Evolutionary conservation across 768 basidiomycete species (phyloP).

Genomic region (Serpula lacrymans): DNA sequence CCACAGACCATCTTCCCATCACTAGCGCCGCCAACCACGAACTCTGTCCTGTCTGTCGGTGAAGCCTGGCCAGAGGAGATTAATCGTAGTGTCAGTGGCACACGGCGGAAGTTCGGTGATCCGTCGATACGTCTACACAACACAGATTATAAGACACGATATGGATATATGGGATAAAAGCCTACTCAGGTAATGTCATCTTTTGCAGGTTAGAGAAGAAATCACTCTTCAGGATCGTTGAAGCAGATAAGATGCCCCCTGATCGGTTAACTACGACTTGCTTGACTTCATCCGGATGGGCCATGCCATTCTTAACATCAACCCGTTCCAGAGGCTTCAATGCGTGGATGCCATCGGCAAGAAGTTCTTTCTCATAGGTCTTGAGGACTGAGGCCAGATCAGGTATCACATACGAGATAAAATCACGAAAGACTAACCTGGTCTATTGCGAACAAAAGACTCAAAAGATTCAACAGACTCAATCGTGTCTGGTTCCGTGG

Average conservation of each 20-base stretch:
- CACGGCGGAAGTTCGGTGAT: constrained; percentile 86
- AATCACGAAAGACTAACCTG: constrained; percentile 48
- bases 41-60: constrained; percentile 32
- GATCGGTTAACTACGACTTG: constrained; percentile 80
- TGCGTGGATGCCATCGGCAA: constrained; percentile 71
- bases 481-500: constrained; percentile 77
- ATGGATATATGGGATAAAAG: constrained; percentile 8
- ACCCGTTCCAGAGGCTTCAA: constrained; percentile 80
- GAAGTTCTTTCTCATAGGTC: constrained; percentile 90
- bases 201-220: constrained; percentile 95
- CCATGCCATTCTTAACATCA: constrained; percentile 61
- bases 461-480: constrained; percentile 74
- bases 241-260: constrained; percentile 85
- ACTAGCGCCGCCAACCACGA: constrained; percentile 31
- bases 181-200: constrained; percentile 91
- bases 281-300: constrained; percentile 88
- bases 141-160: not conserved
- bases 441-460: constrained; percentile 76
- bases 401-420: not conserved
- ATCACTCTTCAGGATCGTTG: constrained; percentile 92
- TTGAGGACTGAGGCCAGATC: constrained; percentile 66
- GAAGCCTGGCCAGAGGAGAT: constrained; percentile 21
- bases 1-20: constrained; percentile 71
- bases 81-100: constrained; percentile 57
- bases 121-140: constrained; percentile 78